phyloP scores from a whole-genome alignment of 768 basidiomycete genomes.

The Trametes meyenii region DNA sequence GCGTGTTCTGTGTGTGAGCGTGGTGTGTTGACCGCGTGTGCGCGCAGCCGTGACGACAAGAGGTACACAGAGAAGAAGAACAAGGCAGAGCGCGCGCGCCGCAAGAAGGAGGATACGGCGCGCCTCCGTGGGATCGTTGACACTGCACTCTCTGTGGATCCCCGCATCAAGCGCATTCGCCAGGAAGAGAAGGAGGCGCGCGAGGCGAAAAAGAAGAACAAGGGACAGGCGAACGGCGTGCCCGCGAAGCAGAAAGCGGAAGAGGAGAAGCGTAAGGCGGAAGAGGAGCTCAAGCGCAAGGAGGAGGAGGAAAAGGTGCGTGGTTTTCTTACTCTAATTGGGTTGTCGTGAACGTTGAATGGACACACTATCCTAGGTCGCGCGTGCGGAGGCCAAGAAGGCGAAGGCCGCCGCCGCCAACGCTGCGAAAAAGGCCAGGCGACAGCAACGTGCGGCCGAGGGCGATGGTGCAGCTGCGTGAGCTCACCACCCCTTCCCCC shows the following conservation, averaged over 20 bases:
- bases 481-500: not conserved
- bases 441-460: constrained; percentile 34
- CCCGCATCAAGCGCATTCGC: constrained; percentile 96
- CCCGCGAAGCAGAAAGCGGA: constrained; percentile 67
- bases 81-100: constrained; percentile 91
- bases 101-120: constrained; percentile 97
- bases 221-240: constrained; percentile 48
- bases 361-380: constrained; percentile 39
- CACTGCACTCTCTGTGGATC: constrained; percentile 78
- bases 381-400: constrained; percentile 80
- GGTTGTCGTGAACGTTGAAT: not conserved
- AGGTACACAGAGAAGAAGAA: constrained; percentile 99
- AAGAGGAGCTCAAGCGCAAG: constrained; percentile 63
- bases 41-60: constrained; percentile 90
- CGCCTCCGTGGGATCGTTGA: constrained; percentile 88
- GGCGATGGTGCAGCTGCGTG: constrained; percentile 2
- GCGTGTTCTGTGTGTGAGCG: not conserved
- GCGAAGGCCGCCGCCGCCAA: constrained; percentile 84
- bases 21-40: not conserved
- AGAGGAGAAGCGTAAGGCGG: constrained; percentile 62
- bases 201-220: constrained; percentile 83
- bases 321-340: not conserved
- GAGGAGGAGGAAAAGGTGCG: constrained; percentile 85
- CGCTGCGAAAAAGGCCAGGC: constrained; percentile 87
- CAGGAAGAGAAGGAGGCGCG: constrained; percentile 94